Evolutionary conservation across 2,329 filamentous ascomycete species (phyloP), one percentile per base, ranked within the genome.

Genomic region (Aureobasidium sp.): DNA sequence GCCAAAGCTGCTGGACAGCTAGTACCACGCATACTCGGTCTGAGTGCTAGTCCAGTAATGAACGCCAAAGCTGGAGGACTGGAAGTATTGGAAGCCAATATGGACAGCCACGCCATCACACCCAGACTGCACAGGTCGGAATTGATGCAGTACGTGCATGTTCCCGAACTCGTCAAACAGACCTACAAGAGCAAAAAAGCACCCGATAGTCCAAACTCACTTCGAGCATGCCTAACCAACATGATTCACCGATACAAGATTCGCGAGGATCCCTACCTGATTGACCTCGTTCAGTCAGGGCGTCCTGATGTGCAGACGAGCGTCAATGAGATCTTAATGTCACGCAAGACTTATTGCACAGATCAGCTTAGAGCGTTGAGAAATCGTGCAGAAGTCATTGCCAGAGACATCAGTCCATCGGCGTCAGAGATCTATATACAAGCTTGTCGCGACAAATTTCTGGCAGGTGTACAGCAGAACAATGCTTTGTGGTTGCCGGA

Each of bases 1-100:
- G 55, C 58, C 12, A 67, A 64, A 16, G 58, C 51, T 0, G 57
- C 53, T 2, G 74, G 72, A 0, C 56, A 65, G 0, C 34, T 56
- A 0, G 66, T 80, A 1, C 90, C 90, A 0, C 73, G 75, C 17
- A 84, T 95, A 24, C 72, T 95, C 4, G 90, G 89, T 0, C 73
- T 95, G 21, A 90, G 85, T 6, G 90, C 90, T 1, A 94, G 86
- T 57, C 89, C 89, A 0, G 78, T 88, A 3, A 81, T 85, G 58
- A 79, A 74, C 53, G 80, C 78, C 1, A 77, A 76, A 14, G 65
- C 75, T 1, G 68, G 71, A 1, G 77, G 77, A 30, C 72, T 91
- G 12, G 70, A 78, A 66, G 64, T 67, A 4, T 76, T 95, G 6
- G 89, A 95, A 64, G 58, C 65, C 3, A 87, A 85, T 35, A 71